Base-by-base conservation (phyloP, 805 yeast species). In the Schwanniomyces polymorphus region DNA sequence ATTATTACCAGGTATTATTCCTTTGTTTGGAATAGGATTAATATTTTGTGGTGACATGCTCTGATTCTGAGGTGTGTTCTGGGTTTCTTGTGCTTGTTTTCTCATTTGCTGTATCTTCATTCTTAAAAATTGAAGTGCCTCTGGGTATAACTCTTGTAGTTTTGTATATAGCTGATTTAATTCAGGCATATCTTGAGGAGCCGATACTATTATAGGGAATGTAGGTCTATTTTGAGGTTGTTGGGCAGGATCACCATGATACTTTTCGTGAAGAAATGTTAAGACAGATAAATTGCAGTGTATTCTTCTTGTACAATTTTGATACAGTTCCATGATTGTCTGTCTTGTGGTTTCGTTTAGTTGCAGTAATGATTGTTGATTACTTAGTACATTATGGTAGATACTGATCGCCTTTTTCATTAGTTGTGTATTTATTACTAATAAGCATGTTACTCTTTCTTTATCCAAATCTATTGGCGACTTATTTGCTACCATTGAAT, bases 111-210 rank as follows among this genome's bases (percentile, higher is more conserved):
- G 68, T 41, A 72, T 60, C 64, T 63, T 76, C 60, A 60, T 53
- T 50, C 67, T 74, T 44, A 74, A 57, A 41, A 63, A 67, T 46
- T 70, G 76, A n/a, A 74, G 59, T 1, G 82, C 81, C 49, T 80
- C 84, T 0, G 83, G 84, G 50, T 80, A 81, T 31, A 81, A 56
- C 44, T 74, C 75, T 53, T 75, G 78, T 25, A 76, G 61, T 42
- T 69, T 65, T n/a, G 67, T 66, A 58, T 81, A 81, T 35, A 75
- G 68, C 33, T 70, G 75, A 43, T 65, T 64, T 38, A 81, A 64
- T 52, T 79, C 85, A 0, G 84, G 82, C 65, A 79, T 68, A 39
- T 79, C 84, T 3, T 73, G 73, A 7, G 85, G 85, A 5, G 86
- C 76, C 1, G 78, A 65, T 48, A 80, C 70, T 35, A 80, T 76